These are phyloP conservation scores for Colletotrichum cuscutae DNA, from an alignment of 2,329 filamentous ascomycete species.

Conservation along the genomic window DNA sequence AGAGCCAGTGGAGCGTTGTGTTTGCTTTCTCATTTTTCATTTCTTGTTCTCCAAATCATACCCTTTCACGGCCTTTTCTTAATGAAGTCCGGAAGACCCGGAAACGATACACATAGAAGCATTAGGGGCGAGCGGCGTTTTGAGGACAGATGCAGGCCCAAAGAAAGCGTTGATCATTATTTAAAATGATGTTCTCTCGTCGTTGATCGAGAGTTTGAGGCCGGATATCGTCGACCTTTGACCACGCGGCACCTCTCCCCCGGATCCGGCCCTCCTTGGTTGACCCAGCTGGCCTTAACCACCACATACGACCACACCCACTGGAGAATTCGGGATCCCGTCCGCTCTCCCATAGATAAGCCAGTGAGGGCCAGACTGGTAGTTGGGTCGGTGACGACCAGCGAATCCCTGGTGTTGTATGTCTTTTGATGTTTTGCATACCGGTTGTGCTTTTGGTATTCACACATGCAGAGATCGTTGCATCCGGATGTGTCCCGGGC, in stretches of 20 bases:
- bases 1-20: neutral
- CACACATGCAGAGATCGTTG: too few relatives aligned
- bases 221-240: neutral
- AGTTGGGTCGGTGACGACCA: too few relatives aligned
- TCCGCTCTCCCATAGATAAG: too few relatives aligned
- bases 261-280: too few relatives aligned
- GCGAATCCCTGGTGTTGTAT: too few relatives aligned
- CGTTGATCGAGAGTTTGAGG: neutral
- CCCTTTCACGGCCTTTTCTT: conserved; percentile 9
- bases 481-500: too few relatives aligned
- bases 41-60: neutral
- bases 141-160: neutral
- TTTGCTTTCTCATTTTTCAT: neutral
- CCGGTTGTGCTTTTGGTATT: too few relatives aligned
- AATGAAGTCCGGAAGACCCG: neutral
- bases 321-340: too few relatives aligned
- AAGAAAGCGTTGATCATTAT: neutral
- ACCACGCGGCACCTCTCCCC: neutral
- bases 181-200: neutral
- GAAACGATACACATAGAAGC: neutral
- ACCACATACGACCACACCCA: too few relatives aligned
- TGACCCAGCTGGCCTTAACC: fast-evolving
- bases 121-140: neutral
- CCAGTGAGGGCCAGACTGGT: too few relatives aligned
- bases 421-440: too few relatives aligned